Base-by-base conservation (phyloP, 441 rosid genomes). In the Adansonia madagascariensis region DNA sequence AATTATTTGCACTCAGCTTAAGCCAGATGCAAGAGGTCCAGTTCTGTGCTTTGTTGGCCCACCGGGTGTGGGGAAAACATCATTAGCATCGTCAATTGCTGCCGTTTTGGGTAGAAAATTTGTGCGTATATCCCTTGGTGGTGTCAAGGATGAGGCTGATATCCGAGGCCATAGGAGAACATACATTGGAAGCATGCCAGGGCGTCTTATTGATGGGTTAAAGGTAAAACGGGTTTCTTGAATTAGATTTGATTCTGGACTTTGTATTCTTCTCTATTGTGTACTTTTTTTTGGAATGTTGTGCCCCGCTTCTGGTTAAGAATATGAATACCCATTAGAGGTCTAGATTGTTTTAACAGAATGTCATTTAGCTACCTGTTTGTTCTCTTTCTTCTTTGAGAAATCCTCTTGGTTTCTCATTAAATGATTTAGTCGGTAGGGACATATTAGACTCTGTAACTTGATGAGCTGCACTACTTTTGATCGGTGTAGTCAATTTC, bases 101-200 rank as follows among this genome's bases (percentile, higher is more conserved):
- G 87, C 91, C 75, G 95, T 98, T 57, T 84, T 97, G 86, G 99
- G 98, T 63, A 90, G 98, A 86, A 93, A 93, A 84, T 97, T 94
- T 85, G 74, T 93, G 44, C 98, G 98, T 62, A 90, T 97, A 80
- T 94, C 99, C 77, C 92, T 97, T 75, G 99, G 99, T 81, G 98
- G 99, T 82, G 97, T 97, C 73, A 94, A 93, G 89, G 99, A 97
- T 81, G 99, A 97, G 89, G 98, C 98, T 77, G 99, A 97, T 83
- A 94, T 97, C 74, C 91, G 98, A 88, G 99, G 99, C 76, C 99
- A 97, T 76, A 86, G 98, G 86, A 92, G 99, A 84, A 97, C 99
- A 10, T 97, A 97, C 83, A 93, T 94, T 79, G 98, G 98, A 76
- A 97, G 99, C 89, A 94, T 97, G 99, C 98, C 99, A 46, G 99